phyloP scores from a whole-genome alignment of 768 basidiomycete genomes.

The Russula olivacea region DNA sequence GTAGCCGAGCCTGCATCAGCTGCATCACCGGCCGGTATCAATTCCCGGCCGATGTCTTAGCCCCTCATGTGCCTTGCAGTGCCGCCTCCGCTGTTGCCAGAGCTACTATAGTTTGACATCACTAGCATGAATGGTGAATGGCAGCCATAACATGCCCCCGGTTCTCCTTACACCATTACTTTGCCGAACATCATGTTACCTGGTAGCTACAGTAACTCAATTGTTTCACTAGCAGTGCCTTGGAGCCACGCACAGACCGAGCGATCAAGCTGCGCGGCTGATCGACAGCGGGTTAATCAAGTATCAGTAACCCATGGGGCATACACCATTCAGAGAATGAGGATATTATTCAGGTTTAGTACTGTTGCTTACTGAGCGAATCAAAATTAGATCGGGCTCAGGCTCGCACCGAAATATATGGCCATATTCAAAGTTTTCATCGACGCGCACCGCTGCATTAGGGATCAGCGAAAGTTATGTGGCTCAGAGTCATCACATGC shows the following conservation, averaged over 20 bases:
- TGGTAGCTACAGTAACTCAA: neutral
- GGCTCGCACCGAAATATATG: neutral
- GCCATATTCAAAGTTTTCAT: neutral
- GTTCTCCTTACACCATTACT: neutral
- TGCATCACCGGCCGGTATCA: neutral
- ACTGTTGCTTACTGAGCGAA: neutral
- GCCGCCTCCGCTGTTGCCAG: too few species aligned
- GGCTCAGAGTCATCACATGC: neutral
- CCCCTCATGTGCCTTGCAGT: neutral
- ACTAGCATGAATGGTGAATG: too few species aligned
- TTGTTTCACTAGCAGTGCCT: neutral
- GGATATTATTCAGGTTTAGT: neutral
- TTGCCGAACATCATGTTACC: neutral
- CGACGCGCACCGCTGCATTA: neutral
- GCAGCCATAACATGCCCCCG: too few species aligned
- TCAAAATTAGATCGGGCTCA: neutral
- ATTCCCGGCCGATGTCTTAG: neutral
- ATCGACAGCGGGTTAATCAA: neutral
- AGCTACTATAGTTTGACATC: too few species aligned
- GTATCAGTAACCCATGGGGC: neutral
- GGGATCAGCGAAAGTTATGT: neutral
- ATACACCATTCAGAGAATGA: neutral
- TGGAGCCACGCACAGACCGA: neutral
- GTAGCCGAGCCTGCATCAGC: too few species aligned
- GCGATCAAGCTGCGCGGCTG: neutral